A percentile compares a stretch with the other conserved stretches of the same genome.
phyloP scores from a whole-genome alignment of 106 monocot genomes.

The Iris macrosiphon region DNA sequence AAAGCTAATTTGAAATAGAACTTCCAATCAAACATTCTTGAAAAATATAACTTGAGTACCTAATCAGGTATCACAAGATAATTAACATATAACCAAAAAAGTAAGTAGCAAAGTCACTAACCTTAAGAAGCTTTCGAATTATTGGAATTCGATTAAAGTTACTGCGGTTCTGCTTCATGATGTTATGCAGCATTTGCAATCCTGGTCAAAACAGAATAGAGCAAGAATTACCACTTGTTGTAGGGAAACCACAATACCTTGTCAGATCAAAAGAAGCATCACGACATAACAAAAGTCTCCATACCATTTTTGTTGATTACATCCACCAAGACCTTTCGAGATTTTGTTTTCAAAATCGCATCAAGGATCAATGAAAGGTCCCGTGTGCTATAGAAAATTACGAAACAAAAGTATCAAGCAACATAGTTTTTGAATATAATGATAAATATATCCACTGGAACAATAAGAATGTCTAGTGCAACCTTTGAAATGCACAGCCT shows the following conservation, averaged over 20 bases:
- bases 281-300: background rate
- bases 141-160: constrained; percentile 81
- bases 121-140: constrained; percentile 92
- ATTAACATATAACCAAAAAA: background rate
- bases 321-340: constrained; percentile 70
- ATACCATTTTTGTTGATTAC: constrained; percentile 90
- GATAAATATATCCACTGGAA: background rate
- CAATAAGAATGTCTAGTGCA: background rate
- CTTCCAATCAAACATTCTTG: no score
- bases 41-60: no score
- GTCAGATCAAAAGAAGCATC: background rate
- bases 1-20: no score
- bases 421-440: background rate
- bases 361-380: constrained; percentile 96
- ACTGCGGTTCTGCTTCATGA: constrained; percentile 83
- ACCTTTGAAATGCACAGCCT: constrained; percentile 73
- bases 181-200: constrained; percentile 90
- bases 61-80: no score
- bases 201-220: constrained; percentile 32
- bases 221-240: background rate
- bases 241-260: background rate
- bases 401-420: background rate
- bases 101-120: constrained; percentile 7
- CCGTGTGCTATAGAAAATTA: constrained; percentile 50
- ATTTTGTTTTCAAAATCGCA: constrained; percentile 90